A percentile compares a stretch with the other conserved stretches of the same genome.
phyloP scores from a whole-genome alignment of 257 asterid species.

The Jasminum sambac region DNA sequence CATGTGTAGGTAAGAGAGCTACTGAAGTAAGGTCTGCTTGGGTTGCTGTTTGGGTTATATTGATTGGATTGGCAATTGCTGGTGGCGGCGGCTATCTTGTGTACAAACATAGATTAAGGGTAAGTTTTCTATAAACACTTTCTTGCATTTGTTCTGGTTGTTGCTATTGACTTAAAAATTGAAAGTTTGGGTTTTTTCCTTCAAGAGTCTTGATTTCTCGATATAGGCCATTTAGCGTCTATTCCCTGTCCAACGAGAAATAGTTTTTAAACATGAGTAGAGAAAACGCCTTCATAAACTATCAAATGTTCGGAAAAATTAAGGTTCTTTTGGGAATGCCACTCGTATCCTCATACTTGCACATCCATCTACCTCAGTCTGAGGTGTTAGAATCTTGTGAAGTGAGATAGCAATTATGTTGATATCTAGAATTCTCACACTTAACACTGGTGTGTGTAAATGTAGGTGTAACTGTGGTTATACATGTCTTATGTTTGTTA shows the following conservation, averaged over 20 bases:
- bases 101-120: slow-evolving; percentile 72
- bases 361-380: too few species aligned
- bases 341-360: too few species aligned
- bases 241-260: background rate
- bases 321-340: background rate
- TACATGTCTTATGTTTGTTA: background rate
- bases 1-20: slow-evolving; percentile 55
- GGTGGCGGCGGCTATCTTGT: slow-evolving; percentile 68
- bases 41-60: slow-evolving; percentile 66
- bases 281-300: background rate
- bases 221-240: background rate
- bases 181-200: background rate
- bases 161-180: background rate
- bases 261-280: background rate
- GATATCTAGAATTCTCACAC: too few species aligned
- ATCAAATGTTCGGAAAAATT: background rate
- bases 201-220: background rate
- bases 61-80: slow-evolving; percentile 62
- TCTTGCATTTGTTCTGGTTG: background rate
- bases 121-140: slow-evolving; percentile 28
- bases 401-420: too few species aligned
- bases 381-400: too few species aligned
- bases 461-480: too few species aligned
- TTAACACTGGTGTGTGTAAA: too few species aligned
- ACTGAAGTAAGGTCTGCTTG: slow-evolving; percentile 58